Conservation (phyloP, 352 stramenopile species). For the Aphanomyces cochlioides region DNA sequence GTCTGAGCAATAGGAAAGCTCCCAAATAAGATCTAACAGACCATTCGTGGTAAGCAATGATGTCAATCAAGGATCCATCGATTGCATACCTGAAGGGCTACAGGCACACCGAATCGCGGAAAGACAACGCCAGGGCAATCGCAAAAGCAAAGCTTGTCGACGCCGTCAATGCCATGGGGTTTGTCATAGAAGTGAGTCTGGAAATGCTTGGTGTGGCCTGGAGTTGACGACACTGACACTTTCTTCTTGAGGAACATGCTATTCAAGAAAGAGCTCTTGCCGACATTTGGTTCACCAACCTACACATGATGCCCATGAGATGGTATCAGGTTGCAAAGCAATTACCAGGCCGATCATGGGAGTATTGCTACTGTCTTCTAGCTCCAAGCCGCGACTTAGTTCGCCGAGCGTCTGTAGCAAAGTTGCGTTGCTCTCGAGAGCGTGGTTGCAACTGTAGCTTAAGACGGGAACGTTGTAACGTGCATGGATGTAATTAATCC, state of each 20-base stretch:
- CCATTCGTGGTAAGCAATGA: neutral
- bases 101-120: constrained; percentile 61
- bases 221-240: constrained; percentile 72
- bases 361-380: constrained; percentile 17
- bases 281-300: constrained; percentile 35
- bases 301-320: neutral
- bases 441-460: constrained; percentile 24
- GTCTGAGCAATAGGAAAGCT: constrained; percentile 83
- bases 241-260: constrained; percentile 71
- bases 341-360: constrained; percentile 33
- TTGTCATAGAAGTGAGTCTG: constrained; percentile 76
- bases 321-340: neutral
- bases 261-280: constrained; percentile 34
- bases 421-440: constrained; percentile 8
- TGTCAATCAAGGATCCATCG: neutral
- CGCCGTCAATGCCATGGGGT: constrained; percentile 39
- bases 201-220: constrained; percentile 77
- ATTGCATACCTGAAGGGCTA: constrained; percentile 46
- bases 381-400: neutral
- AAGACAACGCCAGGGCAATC: constrained; percentile 83
- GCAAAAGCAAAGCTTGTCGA: constrained; percentile 57
- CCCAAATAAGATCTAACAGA: constrained; percentile 57
- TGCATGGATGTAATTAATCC: constrained; percentile 29
- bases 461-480: constrained; percentile 27
- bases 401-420: constrained; percentile 11